Base-by-base conservation (phyloP, 192 early-diverging fungal genomes). In the Backusella australiensis region DNA sequence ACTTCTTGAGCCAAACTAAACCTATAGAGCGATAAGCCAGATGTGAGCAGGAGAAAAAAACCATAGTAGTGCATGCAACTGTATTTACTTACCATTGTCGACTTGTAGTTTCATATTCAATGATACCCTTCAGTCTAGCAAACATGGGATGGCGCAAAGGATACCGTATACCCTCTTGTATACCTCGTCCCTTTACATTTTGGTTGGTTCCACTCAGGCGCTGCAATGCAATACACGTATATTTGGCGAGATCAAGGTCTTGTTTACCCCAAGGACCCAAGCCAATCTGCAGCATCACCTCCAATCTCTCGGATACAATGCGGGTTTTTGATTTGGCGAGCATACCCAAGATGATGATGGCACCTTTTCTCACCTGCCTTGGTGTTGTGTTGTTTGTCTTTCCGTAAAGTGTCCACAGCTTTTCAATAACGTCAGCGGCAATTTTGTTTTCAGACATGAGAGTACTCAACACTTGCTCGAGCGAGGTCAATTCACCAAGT, bases 281-380 rank as follows among this genome's bases (percentile, higher is more conserved):
- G 0, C 98, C 98, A 75, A 96, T 88, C 56, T 87, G 84, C 34
- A 97, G 83, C 73, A 98, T 83, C 3, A 92, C 75, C 70, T 99
- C 97, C 29, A 95, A 89, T 75, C 96, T 95, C 44, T 97, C 91
- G 0, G 91, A 85, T 35, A 98, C 91, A 76, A 98, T 91, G 14
- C 92, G 89, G 34, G 88, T 89, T 34, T 89, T 91, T 4, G 95
- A 91, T 75, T 96, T 96, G 6, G 95, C 96, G 68, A 99, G 73
- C 96, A 98, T 99, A 21, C 93, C 91, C 5, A 99, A 82, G 49
- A 99, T 90, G 56, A 97, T 94, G 29, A 99, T 93, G 0, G 97
- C 95, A 9, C 96, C 94, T 21, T 94, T 89, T 14, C 97, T 91
- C 78, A 94, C 89, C 2, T 84, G 85, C 6, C 91, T 88, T 26